These are phyloP conservation scores for Tetrapisispora taiwanensis DNA, from an alignment of 805 yeast species.

Conservation along the genomic window DNA sequence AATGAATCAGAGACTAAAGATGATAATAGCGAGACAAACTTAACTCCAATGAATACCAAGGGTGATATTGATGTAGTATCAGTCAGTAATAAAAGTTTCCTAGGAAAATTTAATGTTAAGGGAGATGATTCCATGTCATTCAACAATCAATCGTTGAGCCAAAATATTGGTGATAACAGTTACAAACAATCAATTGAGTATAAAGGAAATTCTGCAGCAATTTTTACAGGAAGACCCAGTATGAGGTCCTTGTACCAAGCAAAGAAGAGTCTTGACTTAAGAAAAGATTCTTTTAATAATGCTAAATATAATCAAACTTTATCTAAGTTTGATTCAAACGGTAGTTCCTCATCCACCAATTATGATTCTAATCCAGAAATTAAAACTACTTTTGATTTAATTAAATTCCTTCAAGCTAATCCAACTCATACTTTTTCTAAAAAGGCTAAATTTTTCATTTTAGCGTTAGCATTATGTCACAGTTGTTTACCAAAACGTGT, in stretches of 20 bases:
- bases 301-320: not conserved
- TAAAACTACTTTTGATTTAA: conserved; percentile 53
- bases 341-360: not conserved
- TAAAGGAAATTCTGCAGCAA: conserved; percentile 33
- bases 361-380: conserved; percentile 9
- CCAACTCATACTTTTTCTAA: conserved; percentile 64
- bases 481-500: conserved; percentile 68
- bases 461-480: conserved; percentile 81
- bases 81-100: conserved; percentile 12
- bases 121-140: not conserved
- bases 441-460: conserved; percentile 66
- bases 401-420: conserved; percentile 57
- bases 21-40: not conserved
- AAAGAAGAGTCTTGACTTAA: conserved; percentile 14
- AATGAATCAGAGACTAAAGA: not conserved
- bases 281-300: not conserved
- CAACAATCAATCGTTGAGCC: not conserved
- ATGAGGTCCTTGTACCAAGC: conserved; percentile 34
- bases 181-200: conserved; percentile 32
- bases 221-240: conserved; percentile 47
- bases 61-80: conserved; percentile 19
- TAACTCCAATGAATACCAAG: not conserved
- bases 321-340: not conserved
- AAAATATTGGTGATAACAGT: not conserved
- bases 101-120: conserved; percentile 6